A percentile compares a stretch with the other conserved stretches of the same genome.
Evolutionary conservation across 192 early-diverging fungal species (phyloP).

Genomic region (Rhizophagus prolifer): DNA sequence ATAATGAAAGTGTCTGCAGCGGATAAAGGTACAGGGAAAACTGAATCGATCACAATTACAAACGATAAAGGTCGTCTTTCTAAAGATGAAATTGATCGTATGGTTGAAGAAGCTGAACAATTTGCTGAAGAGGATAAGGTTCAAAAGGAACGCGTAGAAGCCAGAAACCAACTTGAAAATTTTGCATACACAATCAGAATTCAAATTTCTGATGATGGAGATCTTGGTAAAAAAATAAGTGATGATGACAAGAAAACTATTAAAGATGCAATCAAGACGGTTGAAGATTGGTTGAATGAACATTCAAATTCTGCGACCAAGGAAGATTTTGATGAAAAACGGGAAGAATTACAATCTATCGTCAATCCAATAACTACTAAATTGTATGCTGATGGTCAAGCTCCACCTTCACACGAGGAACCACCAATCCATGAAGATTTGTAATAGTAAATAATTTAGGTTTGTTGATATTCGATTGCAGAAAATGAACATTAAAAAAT

Average conservation of each 20-base stretch:
- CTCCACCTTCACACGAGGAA: constrained; percentile 41
- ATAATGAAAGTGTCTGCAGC: constrained; percentile 89
- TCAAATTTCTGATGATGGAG: constrained; percentile 82
- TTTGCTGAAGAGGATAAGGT: constrained; percentile 86
- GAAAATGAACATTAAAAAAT: background rate
- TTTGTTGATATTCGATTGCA: too few relatives aligned
- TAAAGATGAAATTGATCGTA: constrained; percentile 95
- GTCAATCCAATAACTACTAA: constrained; percentile 95
- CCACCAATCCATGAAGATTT: constrained; percentile 65
- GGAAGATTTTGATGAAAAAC: constrained; percentile 98
- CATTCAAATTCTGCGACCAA: constrained; percentile 80
- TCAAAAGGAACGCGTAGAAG: constrained; percentile 82
- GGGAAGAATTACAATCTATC: constrained; percentile 88
- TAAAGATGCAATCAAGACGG: constrained; percentile 72
- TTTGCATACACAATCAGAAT: constrained; percentile 89
- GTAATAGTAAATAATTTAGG: constrained; percentile 27
- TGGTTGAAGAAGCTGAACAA: constrained; percentile 93
- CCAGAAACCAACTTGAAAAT: constrained; percentile 89
- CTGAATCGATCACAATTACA: constrained; percentile 93
- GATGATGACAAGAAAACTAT: constrained; percentile 90
- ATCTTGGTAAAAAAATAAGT: constrained; percentile 81
- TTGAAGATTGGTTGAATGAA: constrained; percentile 77
- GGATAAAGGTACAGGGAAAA: constrained; percentile 97
- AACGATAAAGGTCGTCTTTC: constrained; percentile 96
- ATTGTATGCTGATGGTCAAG: constrained; percentile 70